Evolutionary conservation across 257 asterid genomes (phyloP), one percentile per base, ranked within the genome.

Genomic region (Capsicum chinense): DNA sequence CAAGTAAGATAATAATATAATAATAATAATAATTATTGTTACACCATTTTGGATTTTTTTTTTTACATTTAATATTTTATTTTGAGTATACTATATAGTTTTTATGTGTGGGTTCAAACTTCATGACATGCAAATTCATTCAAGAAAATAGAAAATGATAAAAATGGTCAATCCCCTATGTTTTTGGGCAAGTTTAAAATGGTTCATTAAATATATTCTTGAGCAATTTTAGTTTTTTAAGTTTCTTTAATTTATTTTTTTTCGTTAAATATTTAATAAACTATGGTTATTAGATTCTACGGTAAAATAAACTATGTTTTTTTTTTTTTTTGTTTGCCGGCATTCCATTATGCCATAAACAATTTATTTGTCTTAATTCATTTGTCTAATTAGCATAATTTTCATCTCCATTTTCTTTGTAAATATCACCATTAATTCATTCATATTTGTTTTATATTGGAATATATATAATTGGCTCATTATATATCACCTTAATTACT

Each of bases 1-100:
- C 48, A 76, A 76, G 48, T 26, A 76, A 76, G 44, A 76, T 54
- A 70, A 76, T 76, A 52, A 0, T 12, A 66, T 48, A 19, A 66
- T 66, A 66, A 33, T 64, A 33, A 7, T 64, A 66, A 33, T 21
- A 21, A 21, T 21, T 21, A 21, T 6, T 33, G 73, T 66, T 33
- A 66, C 39, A 66, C 73, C 48, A 10, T 66, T 66, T 2, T 66
- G 59, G 59, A 71, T 15, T 39, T 39, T 21, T 35, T 17, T 71
- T 56, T 14, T 16, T 6, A 47, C 14, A 79, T 63, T 19, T 2
- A 21, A 21, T 63, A 63, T 63, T 63, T 21, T 21, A 4, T 63
- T 63, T 21, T 42, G 42, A 63, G 42, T 63, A 6, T 64, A 64
- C 12, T 26, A 33, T 64, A 11, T 33, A 64, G 71, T 64, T 11